phyloP scores from a whole-genome alignment of 2,329 filamentous ascomycete genomes.

The Epichloe bromicola region DNA sequence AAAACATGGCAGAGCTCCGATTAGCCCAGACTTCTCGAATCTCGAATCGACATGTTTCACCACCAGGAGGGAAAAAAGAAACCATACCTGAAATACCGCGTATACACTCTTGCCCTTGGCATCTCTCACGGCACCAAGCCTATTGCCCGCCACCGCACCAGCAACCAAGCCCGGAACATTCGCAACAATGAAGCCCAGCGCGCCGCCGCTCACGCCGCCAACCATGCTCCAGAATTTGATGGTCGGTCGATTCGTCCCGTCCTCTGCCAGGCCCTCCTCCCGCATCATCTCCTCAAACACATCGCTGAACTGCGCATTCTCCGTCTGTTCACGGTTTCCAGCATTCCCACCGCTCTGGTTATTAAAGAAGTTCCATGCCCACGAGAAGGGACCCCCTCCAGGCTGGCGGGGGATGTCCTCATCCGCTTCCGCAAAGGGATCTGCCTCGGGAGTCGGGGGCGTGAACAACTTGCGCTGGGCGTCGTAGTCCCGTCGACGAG shows the following conservation, averaged over 20 bases:
- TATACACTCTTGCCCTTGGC: slow-evolving; percentile 92
- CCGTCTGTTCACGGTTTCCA: slow-evolving; percentile 38
- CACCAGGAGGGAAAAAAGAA: not conserved
- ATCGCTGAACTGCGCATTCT: slow-evolving; percentile 74
- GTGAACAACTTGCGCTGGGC: slow-evolving; percentile 35
- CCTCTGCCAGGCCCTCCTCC: slow-evolving; percentile 71
- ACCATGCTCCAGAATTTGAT: slow-evolving; percentile 76
- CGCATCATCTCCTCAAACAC: slow-evolving; percentile 84
- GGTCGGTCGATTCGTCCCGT: slow-evolving; percentile 44
- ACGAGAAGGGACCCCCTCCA: slow-evolving; percentile 49
- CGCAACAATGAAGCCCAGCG: slow-evolving; percentile 87
- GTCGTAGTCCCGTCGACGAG: slow-evolving; percentile 74
- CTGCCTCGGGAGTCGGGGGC: slow-evolving; percentile 12
- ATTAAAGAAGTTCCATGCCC: slow-evolving; percentile 57
- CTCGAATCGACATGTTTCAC: not conserved
- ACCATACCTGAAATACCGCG: slow-evolving; percentile 56
- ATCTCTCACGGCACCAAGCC: slow-evolving; percentile 81
- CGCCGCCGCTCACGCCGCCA: slow-evolving; percentile 75
- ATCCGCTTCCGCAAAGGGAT: slow-evolving; percentile 35
- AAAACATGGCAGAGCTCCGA: not conserved
- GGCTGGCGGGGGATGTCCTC: slow-evolving; percentile 31
- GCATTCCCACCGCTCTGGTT: slow-evolving; percentile 12
- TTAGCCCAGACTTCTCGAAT: not conserved
- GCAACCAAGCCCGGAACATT: slow-evolving; percentile 84
- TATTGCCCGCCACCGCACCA: slow-evolving; percentile 83